Conservation (phyloP, 352 stramenopile species). For the Blastocystis sp. region DNA sequence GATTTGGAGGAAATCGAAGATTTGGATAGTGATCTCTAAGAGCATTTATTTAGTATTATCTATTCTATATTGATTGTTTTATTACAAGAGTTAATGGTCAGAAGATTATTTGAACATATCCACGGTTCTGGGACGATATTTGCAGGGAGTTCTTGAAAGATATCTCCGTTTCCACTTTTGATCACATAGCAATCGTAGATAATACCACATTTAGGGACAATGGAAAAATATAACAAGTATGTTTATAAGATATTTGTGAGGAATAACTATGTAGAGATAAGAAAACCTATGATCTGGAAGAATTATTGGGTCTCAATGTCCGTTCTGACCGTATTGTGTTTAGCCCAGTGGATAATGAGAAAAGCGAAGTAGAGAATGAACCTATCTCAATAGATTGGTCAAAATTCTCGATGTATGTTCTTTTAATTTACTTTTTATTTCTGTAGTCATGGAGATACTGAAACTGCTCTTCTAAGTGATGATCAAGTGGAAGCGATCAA, state of each 20-base stretch:
- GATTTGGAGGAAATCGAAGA: constrained; percentile 18
- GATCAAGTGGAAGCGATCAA: background rate
- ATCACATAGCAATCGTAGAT: background rate
- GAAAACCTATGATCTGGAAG: background rate
- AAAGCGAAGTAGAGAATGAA: background rate
- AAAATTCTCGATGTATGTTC: constrained; percentile 26
- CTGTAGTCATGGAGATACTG: background rate
- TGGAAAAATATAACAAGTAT: constrained; percentile 47
- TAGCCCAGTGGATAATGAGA: background rate
- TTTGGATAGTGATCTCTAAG: background rate
- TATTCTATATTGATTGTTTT: background rate
- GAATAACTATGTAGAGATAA: constrained; percentile 5
- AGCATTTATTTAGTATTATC: background rate
- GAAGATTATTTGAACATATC: background rate
- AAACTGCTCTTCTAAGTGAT: constrained; percentile 6
- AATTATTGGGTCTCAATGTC: constrained; percentile 26
- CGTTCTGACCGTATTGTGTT: constrained; percentile 37
- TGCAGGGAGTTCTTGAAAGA: background rate
- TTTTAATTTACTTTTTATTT: background rate
- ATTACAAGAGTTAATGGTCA: background rate
- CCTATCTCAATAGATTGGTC: background rate
- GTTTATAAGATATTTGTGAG: background rate
- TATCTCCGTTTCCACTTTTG: constrained; percentile 33
- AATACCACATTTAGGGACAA: background rate
- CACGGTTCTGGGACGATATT: background rate